Conservation (phyloP, 2,329 filamentous ascomycete genomes). For the Periconia sp. region DNA sequence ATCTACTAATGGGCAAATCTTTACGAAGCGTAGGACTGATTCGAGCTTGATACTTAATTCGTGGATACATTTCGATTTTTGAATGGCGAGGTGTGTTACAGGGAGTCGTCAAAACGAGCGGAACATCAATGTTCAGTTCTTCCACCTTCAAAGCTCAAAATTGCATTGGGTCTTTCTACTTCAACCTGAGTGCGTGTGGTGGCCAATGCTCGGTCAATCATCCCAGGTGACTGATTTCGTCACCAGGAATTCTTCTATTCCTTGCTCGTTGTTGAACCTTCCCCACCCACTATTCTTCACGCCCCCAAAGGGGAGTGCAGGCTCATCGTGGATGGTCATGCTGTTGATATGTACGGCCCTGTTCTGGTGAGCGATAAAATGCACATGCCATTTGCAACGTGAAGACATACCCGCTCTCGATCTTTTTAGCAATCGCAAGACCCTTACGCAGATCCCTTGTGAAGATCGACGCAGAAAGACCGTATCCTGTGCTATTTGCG, state of each 20-base stretch:
- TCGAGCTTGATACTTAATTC: too few species aligned
- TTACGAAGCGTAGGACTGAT: too few species aligned
- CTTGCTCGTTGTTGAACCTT: conserved; percentile 42
- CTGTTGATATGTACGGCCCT: conserved; percentile 13
- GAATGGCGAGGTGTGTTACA: too few species aligned
- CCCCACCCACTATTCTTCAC: conserved; percentile 48
- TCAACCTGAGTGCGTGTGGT: too few species aligned
- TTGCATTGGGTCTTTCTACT: too few species aligned
- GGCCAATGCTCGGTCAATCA: background rate
- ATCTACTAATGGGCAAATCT: too few species aligned
- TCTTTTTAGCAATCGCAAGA: conserved; percentile 17
- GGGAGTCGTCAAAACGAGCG: too few species aligned
- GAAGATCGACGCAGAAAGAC: conserved; percentile 32
- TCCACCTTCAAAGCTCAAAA: too few species aligned
- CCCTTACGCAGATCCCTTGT: conserved; percentile 12
- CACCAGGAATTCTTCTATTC: conserved; percentile 46
- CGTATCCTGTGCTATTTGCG: conserved; percentile 75
- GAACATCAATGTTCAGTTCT: too few species aligned
- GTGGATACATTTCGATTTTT: too few species aligned
- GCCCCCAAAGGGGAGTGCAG: conserved; percentile 27
- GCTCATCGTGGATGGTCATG: conserved; percentile 37
- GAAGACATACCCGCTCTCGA: conserved; percentile 42
- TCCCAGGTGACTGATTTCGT: conserved; percentile 30
- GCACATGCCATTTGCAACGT: background rate
- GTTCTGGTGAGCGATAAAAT: background rate